Conservation (phyloP, 2,329 filamentous ascomycete species). For the Furcasterigmium sp. region DNA sequence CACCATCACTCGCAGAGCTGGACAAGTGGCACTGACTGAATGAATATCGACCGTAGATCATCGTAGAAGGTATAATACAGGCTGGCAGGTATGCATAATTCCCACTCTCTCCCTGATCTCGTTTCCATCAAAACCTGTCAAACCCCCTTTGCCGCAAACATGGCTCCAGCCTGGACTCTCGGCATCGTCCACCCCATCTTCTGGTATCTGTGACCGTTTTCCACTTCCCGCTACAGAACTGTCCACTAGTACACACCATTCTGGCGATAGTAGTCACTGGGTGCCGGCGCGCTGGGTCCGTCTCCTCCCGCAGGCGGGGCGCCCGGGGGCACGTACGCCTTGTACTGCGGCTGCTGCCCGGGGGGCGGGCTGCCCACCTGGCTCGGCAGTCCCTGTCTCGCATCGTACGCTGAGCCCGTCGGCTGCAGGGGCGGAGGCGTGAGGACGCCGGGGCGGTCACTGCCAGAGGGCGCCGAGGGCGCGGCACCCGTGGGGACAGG, state of each 20-base stretch:
- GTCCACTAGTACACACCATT: conserved; percentile 20
- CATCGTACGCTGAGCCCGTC: conserved; percentile 40
- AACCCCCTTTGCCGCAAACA: not conserved
- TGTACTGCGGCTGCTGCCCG: conserved; percentile 46
- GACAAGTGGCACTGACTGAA: not conserved
- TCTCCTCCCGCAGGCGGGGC: conserved; percentile 15
- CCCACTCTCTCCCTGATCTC: not conserved
- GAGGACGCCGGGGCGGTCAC: conserved; percentile 24
- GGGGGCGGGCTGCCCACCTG: conserved; percentile 21
- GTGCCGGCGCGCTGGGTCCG: conserved; percentile 43
- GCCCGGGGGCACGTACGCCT: conserved; percentile 51
- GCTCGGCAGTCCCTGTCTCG: conserved; percentile 45
- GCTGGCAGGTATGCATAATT: not conserved
- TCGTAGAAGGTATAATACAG: not conserved
- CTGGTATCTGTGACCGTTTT: not conserved
- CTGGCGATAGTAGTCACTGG: conserved; percentile 53
- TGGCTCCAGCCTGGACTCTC: not conserved
- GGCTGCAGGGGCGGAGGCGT: conserved; percentile 38
- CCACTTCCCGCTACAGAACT: not conserved
- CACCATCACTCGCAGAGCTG: too few species aligned
- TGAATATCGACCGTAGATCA: not conserved
- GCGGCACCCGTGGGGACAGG: conserved; percentile 27
- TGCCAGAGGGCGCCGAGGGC: conserved; percentile 6
- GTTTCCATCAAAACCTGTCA: too few species aligned
- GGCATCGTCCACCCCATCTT: not conserved